Evolutionary conservation across 1,284 basidiomycete genomes (phyloP).

Genomic region (Apiotrichum veenhuisii): DNA sequence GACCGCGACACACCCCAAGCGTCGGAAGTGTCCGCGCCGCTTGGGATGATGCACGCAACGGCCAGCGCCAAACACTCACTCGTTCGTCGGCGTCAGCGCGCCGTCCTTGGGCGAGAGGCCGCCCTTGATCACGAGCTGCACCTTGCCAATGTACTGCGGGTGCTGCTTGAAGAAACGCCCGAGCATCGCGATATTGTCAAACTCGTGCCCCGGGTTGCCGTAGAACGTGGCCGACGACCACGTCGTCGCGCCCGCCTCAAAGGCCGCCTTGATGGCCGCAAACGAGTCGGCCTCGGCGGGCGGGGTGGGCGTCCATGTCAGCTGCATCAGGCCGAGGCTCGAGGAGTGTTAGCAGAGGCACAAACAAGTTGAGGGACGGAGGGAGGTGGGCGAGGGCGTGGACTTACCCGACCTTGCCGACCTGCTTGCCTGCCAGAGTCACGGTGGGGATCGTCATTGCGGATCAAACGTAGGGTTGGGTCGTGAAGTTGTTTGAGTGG

Average conservation of each 20-base stretch:
- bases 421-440: slow-evolving; percentile 32
- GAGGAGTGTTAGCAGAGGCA: not conserved
- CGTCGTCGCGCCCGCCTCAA: slow-evolving; percentile 56
- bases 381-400: not conserved
- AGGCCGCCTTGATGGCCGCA: slow-evolving; percentile 59
- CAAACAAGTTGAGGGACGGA: not conserved
- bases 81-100: slow-evolving; percentile 12
- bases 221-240: slow-evolving; percentile 50
- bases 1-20: too few relatives aligned
- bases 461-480: not conserved
- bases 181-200: slow-evolving; percentile 45
- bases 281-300: slow-evolving; percentile 59
- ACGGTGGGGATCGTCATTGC: slow-evolving; percentile 24
- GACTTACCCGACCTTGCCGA: slow-evolving; percentile 37
- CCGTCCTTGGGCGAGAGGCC: slow-evolving; percentile 31
- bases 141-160: slow-evolving; percentile 57
- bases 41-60: too few relatives aligned
- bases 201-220: slow-evolving; percentile 25
- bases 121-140: slow-evolving; percentile 57
- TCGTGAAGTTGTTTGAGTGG: not conserved
- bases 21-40: too few relatives aligned
- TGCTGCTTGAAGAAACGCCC: slow-evolving; percentile 50
- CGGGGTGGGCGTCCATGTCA: slow-evolving; percentile 54
- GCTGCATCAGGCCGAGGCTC: slow-evolving; percentile 56
- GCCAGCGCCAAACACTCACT: too few relatives aligned